Evolutionary conservation across 2,329 filamentous ascomycete species (phyloP), one percentile per base, ranked within the genome.

Genomic region (Epichloe amarillans): DNA sequence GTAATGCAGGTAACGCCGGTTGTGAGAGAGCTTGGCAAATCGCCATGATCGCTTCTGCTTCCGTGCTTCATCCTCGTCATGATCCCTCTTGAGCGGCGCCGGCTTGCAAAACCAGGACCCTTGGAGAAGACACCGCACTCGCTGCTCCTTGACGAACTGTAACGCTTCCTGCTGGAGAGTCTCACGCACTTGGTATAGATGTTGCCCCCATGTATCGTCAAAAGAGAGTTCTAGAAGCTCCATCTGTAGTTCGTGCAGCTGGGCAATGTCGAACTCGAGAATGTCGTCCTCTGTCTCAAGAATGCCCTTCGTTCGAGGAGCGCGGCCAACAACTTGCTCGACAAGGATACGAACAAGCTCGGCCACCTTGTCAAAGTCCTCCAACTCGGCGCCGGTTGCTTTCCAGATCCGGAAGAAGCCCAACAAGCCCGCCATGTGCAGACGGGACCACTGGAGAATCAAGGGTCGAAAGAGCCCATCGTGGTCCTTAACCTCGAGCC

Each of bases 131-230:
- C 90, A 96, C 50, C 93, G 79, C 54, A 97, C 86, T 38, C 93
- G 82, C 66, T 98, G 93, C 69, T 98, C 93, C 67, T 95, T 96
- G 67, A 97, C 87, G 62, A 98, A 98, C 61, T 95, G 88, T 50
- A 96, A 71, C 11, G 91, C 89, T 66, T 98, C 93, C 60, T 91
- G 83, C 58, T 88, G 86, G 43, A 97, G 75, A 65, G 95, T 88
- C 50, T 96, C 88, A 36, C 89, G 84, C n/a, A 95, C 87, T 67
- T 93, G 88, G 56, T 80, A 80, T 30, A 98, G 74, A 67, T 97
- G 89, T 55, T 86, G 80, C 12, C 90, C 90, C 93, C 93, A 98
- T 46, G 86, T 86, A 63, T 94, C 88, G 64, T 97, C 91, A 62
- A 97, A 97, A 0, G 88, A 87, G 56, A 93, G 73, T 63, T 95